phyloP scores from a whole-genome alignment of 345 rosid genomes.

The Anastatica hierochuntica region DNA sequence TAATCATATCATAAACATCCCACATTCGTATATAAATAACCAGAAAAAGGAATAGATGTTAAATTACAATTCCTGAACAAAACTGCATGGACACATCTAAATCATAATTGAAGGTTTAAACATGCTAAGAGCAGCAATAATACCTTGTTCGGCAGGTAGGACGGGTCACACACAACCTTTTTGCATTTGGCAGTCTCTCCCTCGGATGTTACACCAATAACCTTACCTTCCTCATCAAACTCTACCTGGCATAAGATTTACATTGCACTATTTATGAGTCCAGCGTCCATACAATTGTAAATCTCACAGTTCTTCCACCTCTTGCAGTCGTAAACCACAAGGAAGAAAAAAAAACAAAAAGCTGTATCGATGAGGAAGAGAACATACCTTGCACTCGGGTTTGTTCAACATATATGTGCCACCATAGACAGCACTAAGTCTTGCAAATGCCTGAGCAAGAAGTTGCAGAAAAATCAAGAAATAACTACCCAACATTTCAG shows the following conservation, averaged over 20 bases:
- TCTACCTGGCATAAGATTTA: conserved; percentile 46
- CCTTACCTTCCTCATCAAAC: conserved; percentile 69
- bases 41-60: no score
- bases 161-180: conserved; percentile 89
- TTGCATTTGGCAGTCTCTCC: conserved; percentile 97
- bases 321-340: no score
- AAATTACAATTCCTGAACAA: no score
- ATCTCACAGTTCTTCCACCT: no score
- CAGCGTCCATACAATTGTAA: not conserved
- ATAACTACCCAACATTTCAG: no score
- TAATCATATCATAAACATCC: not conserved
- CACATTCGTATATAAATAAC: no score
- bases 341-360: not conserved
- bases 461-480: no score
- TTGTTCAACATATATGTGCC: conserved; percentile 59
- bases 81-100: no score
- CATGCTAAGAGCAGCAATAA: no score
- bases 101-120: no score
- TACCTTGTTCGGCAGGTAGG: conserved; percentile 83
- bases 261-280: not conserved
- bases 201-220: conserved; percentile 67
- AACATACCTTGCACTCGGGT: conserved; percentile 76
- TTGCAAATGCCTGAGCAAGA: no score
- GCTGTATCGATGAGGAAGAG: not conserved
- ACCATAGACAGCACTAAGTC: no score